Evolutionary conservation across 495 filamentous ascomycete genomes (phyloP), one percentile per base, ranked within the genome.

Genomic region (Podospora appendiculata): DNA sequence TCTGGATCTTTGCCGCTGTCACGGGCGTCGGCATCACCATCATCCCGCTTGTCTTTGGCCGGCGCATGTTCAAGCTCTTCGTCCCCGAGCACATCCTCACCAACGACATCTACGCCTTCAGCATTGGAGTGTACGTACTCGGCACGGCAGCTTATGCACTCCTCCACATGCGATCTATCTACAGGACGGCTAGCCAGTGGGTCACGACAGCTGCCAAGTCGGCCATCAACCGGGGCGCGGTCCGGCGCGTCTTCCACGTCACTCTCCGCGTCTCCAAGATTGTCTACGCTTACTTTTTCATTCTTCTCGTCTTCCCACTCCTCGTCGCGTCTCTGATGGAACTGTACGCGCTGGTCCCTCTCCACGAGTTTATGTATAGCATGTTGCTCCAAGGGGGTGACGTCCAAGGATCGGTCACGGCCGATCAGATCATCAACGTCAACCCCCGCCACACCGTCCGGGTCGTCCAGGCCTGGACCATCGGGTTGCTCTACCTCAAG

Each of bases 71-170:
- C 61, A 76, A 81, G 25, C 65, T 73, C 8, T 70, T 87, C 14
- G 79, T 93, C 44, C 85, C 87, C 13, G 63, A 70, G 14, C 73
- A 84, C 41, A 74, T 86, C 38, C 80, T 83, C 16, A 83, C 89
- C 63, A 97, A 96, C 66, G 93, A 99, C 64, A 85, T 99, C 36
- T 97, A 99, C 64, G 92, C 94, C 10, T 95, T 95, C 66, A 93
- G 88, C 45, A 81, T 89, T 38, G 93, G 93, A 16, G 76, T 92
- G 51, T 92, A 90, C 61, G 71, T 88, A 14, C 76, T 93, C 25
- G 87, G 87, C 47, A 78, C 79, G 6, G 59, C 79, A 12, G 69
- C 76, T 12, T 91, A 88, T 63, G 58, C 74, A 32, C 56, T 79
- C 9, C 62, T 82, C 50, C 79, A 85, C 58, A 65, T 76, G 13